Percentiles rank a stretch among this genome's conserved stretches.
These are phyloP conservation scores for Solanum peruvianum DNA, from an alignment of 257 asterid genomes.

Conservation along the genomic window DNA sequence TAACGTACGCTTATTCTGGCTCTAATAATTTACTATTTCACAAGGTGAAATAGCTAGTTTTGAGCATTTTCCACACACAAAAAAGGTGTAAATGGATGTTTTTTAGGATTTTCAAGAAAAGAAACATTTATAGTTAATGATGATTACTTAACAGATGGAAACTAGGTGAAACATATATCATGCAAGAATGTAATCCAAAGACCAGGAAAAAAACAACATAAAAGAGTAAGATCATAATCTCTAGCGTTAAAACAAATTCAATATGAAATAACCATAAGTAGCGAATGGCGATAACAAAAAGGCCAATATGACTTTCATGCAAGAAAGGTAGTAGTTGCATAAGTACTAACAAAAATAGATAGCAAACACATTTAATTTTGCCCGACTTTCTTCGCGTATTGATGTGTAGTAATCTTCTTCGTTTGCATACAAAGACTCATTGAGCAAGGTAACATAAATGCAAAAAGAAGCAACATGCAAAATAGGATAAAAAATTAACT, in stretches of 20 bases:
- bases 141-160: too few species aligned
- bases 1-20: too few species aligned
- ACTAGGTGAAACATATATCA: too few species aligned
- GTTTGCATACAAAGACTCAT: slow-evolving; percentile 61
- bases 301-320: neutral
- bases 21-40: neutral
- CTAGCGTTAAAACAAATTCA: neutral
- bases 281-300: neutral
- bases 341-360: neutral
- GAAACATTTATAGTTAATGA: too few species aligned
- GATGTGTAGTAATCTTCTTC: slow-evolving; percentile 87
- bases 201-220: neutral
- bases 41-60: neutral
- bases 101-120: neutral
- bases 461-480: neutral
- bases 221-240: neutral
- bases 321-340: neutral
- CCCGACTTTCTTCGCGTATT: slow-evolving; percentile 70
- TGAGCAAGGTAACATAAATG: slow-evolving; percentile 55
- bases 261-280: neutral
- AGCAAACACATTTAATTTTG: slow-evolving; percentile 74
- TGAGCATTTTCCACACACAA: neutral
- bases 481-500: neutral
- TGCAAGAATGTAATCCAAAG: neutral
- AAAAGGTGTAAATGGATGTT: neutral